Evolutionary conservation across 2,329 filamentous ascomycete species (phyloP).

Genomic region (Ceratocystis albifundus): DNA sequence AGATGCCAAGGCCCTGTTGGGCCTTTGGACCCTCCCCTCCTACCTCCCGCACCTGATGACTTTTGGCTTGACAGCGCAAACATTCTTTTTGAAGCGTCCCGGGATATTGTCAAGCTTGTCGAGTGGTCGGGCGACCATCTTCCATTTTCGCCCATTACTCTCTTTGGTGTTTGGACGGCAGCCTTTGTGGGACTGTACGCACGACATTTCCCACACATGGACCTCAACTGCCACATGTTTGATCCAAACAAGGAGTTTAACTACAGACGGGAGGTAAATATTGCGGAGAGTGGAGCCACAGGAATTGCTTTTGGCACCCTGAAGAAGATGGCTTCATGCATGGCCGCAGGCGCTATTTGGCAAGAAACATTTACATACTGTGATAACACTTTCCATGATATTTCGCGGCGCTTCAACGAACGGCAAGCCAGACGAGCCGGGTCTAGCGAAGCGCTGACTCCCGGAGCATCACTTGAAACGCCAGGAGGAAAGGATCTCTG

Average conservation of each 20-base stretch:
- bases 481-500: constrained; percentile 22
- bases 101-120: constrained; percentile 53
- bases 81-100: constrained; percentile 50
- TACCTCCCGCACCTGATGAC: constrained; percentile 27
- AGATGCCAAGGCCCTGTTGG: constrained; percentile 39
- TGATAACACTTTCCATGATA: constrained; percentile 40
- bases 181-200: constrained; percentile 56
- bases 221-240: constrained; percentile 44
- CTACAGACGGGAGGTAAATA: constrained; percentile 24
- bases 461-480: constrained; percentile 30
- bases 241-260: constrained; percentile 29
- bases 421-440: constrained; percentile 25
- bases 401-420: constrained; percentile 32
- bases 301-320: constrained; percentile 41
- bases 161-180: constrained; percentile 56
- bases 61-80: constrained; percentile 55
- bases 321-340: constrained; percentile 38
- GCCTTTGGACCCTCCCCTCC: constrained; percentile 40
- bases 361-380: constrained; percentile 42
- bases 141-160: constrained; percentile 55
- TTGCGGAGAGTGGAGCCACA: constrained; percentile 35
- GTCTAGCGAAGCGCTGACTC: constrained; percentile 27
- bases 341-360: constrained; percentile 48
- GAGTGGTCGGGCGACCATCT: constrained; percentile 50
- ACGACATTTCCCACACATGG: constrained; percentile 57